Percentiles rank a stretch among this genome's conserved stretches.
phyloP scores from a whole-genome alignment of 176 grass and related monocot species.

The Puccinellia tenuiflora region DNA sequence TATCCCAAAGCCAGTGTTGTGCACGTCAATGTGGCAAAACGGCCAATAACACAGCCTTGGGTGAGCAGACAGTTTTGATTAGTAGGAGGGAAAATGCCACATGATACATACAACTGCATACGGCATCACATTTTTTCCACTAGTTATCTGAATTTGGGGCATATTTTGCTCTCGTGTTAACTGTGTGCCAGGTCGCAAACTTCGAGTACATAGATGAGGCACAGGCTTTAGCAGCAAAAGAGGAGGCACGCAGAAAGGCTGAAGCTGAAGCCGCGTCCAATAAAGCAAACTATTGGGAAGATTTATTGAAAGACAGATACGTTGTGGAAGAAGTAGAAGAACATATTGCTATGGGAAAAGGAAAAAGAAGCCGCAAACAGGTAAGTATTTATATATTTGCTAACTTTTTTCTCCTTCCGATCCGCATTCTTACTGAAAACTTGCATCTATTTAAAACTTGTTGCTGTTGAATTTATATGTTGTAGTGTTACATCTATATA shows the following conservation, averaged over 20 bases:
- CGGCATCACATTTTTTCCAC: neutral
- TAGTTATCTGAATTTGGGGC: neutral
- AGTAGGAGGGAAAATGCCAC: neutral
- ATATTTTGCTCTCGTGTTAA: conserved; percentile 17
- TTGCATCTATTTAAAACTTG: neutral
- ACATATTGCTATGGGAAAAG: conserved; percentile 91
- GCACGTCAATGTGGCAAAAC: neutral
- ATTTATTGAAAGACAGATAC: conserved; percentile 74
- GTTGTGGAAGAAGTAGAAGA: conserved; percentile 88
- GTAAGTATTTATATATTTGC: conserved; percentile 29
- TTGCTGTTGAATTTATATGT: neutral
- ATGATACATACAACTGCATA: conserved; percentile 14
- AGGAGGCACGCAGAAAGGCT: conserved; percentile 70
- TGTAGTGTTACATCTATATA: neutral
- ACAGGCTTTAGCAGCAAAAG: conserved; percentile 83
- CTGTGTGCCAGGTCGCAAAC: conserved; percentile 67
- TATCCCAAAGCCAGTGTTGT: neutral
- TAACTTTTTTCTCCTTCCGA: neutral
- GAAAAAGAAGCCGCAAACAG: conserved; percentile 98
- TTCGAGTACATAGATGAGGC: conserved; percentile 95
- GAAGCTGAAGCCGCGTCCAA: conserved; percentile 47
- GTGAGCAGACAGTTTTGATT: neutral
- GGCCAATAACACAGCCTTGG: neutral
- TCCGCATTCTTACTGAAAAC: neutral
- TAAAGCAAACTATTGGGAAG: conserved; percentile 86